Conservation (phyloP, 208 protist species). For the Crithidia thermophila region DNA sequence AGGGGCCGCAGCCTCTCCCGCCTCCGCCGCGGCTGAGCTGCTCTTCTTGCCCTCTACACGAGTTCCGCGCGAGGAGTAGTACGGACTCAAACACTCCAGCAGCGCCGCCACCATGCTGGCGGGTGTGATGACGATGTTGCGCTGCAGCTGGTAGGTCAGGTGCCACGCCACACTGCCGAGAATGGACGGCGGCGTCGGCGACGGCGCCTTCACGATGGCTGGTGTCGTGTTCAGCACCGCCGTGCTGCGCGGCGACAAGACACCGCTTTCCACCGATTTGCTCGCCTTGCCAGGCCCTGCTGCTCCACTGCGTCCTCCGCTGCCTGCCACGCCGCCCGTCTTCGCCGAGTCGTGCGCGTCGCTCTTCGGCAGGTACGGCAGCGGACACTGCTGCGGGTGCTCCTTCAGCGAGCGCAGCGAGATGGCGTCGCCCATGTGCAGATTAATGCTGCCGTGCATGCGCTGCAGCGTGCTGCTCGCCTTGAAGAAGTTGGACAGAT, state of each 20-base stretch:
- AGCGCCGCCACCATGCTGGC: conserved; percentile 73
- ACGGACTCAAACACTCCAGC: conserved; percentile 51
- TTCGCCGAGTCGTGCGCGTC: neutral
- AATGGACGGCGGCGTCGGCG: conserved; percentile 38
- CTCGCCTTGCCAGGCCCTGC: no score
- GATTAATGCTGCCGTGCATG: conserved; percentile 79
- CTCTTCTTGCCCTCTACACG: neutral
- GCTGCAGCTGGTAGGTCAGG: conserved; percentile 65
- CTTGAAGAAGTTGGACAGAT: conserved; percentile 71
- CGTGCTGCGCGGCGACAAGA: neutral
- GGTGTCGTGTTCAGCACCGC: conserved; percentile 20
- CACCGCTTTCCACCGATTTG: no score
- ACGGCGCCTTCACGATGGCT: conserved; percentile 7
- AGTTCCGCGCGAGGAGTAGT: neutral
- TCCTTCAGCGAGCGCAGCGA: conserved; percentile 53
- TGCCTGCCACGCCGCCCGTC: neutral
- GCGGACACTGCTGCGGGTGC: conserved; percentile 47
- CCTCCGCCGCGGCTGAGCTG: neutral
- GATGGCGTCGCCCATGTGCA: conserved; percentile 78
- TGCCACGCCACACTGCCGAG: conserved; percentile 65
- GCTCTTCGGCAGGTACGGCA: conserved; percentile 42
- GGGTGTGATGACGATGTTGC: conserved; percentile 78
- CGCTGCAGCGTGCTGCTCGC: conserved; percentile 52
- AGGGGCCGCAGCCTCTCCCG: neutral
- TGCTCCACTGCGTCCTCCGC: neutral